These are phyloP conservation scores for Mariannaea elegans DNA, from an alignment of 2,329 filamentous ascomycete species.

Conservation along the genomic window DNA sequence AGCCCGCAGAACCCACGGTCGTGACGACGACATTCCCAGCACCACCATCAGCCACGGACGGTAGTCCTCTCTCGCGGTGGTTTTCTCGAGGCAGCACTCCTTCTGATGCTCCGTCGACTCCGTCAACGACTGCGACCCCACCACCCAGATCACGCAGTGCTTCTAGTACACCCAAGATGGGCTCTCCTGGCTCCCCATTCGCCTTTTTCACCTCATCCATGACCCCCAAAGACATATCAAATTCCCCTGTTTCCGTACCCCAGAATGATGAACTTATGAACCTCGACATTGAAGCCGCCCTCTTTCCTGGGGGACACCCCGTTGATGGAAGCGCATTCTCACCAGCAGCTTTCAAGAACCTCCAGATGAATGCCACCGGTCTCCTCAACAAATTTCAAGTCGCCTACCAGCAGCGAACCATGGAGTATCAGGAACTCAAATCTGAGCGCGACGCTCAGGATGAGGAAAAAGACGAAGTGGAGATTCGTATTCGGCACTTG, in stretches of 20 bases:
- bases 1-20: background rate
- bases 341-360: conserved; percentile 67
- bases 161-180: conserved; percentile 46
- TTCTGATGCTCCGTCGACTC: conserved; percentile 15
- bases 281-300: conserved; percentile 62
- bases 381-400: conserved; percentile 65
- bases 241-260: conserved; percentile 35
- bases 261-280: conserved; percentile 63
- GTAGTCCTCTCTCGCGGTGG: conserved; percentile 35
- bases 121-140: conserved; percentile 21
- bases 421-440: conserved; percentile 59
- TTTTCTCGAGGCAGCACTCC: conserved; percentile 31
- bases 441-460: conserved; percentile 62
- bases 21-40: conserved; percentile 3
- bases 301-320: conserved; percentile 59
- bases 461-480: conserved; percentile 66
- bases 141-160: conserved; percentile 28
- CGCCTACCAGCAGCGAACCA: conserved; percentile 64
- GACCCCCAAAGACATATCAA: conserved; percentile 46
- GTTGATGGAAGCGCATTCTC: conserved; percentile 61
- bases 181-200: conserved; percentile 50
- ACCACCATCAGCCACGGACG: conserved; percentile 29
- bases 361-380: conserved; percentile 65
- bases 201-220: conserved; percentile 58
- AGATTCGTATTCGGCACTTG: conserved; percentile 61